Base-by-base conservation (phyloP, 108 stramenopile species). In the Schizochytrium sp. region DNA sequence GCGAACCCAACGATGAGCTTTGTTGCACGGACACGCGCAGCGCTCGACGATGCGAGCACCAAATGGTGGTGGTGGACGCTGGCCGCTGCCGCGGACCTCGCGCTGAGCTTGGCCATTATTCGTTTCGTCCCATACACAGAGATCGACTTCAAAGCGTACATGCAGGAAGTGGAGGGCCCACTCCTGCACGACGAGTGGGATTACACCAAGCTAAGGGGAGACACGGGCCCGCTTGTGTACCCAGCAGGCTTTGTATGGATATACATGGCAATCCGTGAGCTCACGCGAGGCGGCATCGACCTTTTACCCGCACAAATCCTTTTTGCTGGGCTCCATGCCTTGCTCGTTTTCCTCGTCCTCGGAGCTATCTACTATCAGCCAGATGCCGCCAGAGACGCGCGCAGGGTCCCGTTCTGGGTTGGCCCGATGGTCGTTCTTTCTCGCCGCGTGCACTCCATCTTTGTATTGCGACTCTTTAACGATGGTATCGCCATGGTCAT, bases 101-200 rank as follows among this genome's bases (percentile, higher is more conserved):
- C 87, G 25, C 90, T 97, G 55, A 93, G 94, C 71, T 29, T 60
- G 14, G 47, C 95, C 23, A 96, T 98, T 58, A 92, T 98, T 44
- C 51, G 57, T 8, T 89, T 90, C 41, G 95, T 97, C 5, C 92
- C 96, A 29, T 97, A 99, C 93, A 99, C 99, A 8, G 99, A 99
- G 92, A 99, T 99, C 89, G 99, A 99, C 91, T 99, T 97, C 97
- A 87, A 91, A 44, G 98, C 99, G 6, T 99, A 99, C 94, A 98
- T 99, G 97, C 95, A 98, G 93, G 97, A 99, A 92, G 98, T 98
- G 48, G 87, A 87, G n/a, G 94, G 93, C 28, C 76, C 76, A 18
- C 94, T 94, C 43, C 92, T 92, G 48, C 91, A 93, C 43, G 98
- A 98, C 25, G 97, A 98, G 76, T 90, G 92, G 5, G 93, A 99